Conservation (phyloP, 2,329 filamentous ascomycete species). For the Pseudogymnoascus sp. region DNA sequence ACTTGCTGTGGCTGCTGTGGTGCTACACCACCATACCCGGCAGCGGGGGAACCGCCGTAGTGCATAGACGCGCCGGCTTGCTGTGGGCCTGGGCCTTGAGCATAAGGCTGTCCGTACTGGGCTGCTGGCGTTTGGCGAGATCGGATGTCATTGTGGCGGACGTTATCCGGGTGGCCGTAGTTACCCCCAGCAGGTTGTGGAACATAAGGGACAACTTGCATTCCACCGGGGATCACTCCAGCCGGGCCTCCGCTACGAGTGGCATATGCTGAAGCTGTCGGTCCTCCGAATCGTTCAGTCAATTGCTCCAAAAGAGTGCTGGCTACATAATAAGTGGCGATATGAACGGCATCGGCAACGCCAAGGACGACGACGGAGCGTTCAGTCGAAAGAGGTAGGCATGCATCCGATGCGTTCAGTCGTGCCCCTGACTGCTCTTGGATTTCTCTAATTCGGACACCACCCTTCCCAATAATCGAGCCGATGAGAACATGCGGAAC, state of each 20-base stretch:
- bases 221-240: conserved; percentile 88
- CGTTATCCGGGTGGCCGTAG: conserved; percentile 85
- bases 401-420: conserved; percentile 92
- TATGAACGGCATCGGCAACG: conserved; percentile 96
- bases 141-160: conserved; percentile 66
- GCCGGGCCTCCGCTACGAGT: conserved; percentile 89
- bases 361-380: conserved; percentile 96
- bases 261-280: conserved; percentile 94
- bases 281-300: conserved; percentile 91
- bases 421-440: conserved; percentile 95
- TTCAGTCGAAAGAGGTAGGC: conserved; percentile 89
- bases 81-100: conserved; percentile 46
- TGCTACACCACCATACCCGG: conserved; percentile 69
- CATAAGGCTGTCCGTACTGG: conserved; percentile 59
- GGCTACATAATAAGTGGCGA: conserved; percentile 96
- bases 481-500: conserved; percentile 97
- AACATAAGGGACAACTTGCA: conserved; percentile 98
- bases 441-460: conserved; percentile 93
- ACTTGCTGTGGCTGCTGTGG: conserved; percentile 69
- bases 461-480: conserved; percentile 96
- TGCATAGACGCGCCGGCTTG: conserved; percentile 61
- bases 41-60: conserved; percentile 57
- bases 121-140: conserved; percentile 69
- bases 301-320: conserved; percentile 97
- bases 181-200: conserved; percentile 89